Evolutionary conservation across 1,139 yeast genomes (phyloP).

Genomic region (Zhuliangozyma parablackwelliae): DNA sequence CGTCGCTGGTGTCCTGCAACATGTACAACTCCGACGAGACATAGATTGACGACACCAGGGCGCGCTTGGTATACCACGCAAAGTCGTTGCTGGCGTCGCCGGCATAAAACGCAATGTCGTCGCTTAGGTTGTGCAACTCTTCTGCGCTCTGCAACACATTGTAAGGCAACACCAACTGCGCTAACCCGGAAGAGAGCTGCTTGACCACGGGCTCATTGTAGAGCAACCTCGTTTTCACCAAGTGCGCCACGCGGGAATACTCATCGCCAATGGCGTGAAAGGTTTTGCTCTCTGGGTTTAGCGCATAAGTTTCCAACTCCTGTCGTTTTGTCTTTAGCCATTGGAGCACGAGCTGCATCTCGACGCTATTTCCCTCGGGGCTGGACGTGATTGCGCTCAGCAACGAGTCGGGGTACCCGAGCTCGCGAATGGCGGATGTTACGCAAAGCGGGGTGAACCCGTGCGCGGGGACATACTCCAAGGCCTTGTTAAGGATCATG

Average conservation of each 20-base stretch:
- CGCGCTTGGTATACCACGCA: constrained; percentile 89
- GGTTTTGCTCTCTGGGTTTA: constrained; percentile 18
- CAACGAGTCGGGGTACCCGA: constrained; percentile 65
- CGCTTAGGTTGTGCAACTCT: constrained; percentile 72
- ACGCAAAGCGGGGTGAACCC: constrained; percentile 71
- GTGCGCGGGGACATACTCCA: constrained; percentile 55
- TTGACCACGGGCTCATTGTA: constrained; percentile 54
- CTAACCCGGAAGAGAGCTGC: constrained; percentile 46
- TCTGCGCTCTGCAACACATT: constrained; percentile 48
- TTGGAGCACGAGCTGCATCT: constrained; percentile 43
- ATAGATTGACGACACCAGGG: constrained; percentile 64
- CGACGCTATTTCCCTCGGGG: constrained; percentile 27
- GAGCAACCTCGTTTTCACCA: constrained; percentile 57
- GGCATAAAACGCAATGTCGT: constrained; percentile 76
- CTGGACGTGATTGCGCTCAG: constrained; percentile 47
- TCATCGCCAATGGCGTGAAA: constrained; percentile 38
- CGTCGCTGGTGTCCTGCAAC: constrained; percentile 68
- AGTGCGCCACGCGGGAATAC: constrained; percentile 52
- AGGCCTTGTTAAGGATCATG: constrained; percentile 29
- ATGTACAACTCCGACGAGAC: constrained; percentile 73
- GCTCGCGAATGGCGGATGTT: constrained; percentile 54
- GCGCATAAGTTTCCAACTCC: constrained; percentile 26
- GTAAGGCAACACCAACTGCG: constrained; percentile 51
- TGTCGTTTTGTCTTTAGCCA: constrained; percentile 40
- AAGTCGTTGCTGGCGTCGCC: constrained; percentile 83